Evolutionary conservation across 225 moss, liverwort and hornwort species (phyloP).

Genomic region (Neckera pumila): DNA sequence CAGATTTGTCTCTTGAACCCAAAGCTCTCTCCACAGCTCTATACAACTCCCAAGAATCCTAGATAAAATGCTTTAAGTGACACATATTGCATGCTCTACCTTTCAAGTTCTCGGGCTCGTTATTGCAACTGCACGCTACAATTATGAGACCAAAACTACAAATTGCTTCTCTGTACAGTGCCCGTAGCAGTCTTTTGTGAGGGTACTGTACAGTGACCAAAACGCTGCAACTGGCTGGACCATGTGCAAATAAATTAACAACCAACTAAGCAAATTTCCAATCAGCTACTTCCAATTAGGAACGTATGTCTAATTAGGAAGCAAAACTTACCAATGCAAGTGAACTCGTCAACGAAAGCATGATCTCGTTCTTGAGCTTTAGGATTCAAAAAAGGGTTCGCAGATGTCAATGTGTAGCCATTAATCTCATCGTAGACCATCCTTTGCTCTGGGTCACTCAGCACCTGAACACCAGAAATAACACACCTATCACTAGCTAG

Average conservation of each 20-base stretch:
- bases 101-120: neutral
- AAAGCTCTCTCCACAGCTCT: neutral
- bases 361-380: slow-evolving; percentile 49
- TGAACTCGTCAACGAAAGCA: slow-evolving; percentile 89
- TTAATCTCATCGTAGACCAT: slow-evolving; percentile 98
- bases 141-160: neutral
- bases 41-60: neutral
- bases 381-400: slow-evolving; percentile 66
- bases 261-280: neutral
- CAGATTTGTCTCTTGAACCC: neutral
- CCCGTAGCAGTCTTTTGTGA: neutral
- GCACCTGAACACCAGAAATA: slow-evolving; percentile 46
- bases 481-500: neutral
- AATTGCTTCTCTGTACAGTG: neutral
- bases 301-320: neutral
- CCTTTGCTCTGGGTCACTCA: slow-evolving; percentile 89
- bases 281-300: neutral
- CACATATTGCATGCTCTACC: neutral
- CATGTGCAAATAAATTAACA: neutral
- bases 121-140: neutral
- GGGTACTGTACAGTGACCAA: neutral
- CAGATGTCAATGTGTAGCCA: slow-evolving; percentile 74
- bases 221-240: neutral
- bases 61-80: neutral
- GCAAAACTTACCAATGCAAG: slow-evolving; percentile 62